Evolutionary conservation across 2,329 filamentous ascomycete species (phyloP).

Genomic region (Aspergillus spinulosporus): DNA sequence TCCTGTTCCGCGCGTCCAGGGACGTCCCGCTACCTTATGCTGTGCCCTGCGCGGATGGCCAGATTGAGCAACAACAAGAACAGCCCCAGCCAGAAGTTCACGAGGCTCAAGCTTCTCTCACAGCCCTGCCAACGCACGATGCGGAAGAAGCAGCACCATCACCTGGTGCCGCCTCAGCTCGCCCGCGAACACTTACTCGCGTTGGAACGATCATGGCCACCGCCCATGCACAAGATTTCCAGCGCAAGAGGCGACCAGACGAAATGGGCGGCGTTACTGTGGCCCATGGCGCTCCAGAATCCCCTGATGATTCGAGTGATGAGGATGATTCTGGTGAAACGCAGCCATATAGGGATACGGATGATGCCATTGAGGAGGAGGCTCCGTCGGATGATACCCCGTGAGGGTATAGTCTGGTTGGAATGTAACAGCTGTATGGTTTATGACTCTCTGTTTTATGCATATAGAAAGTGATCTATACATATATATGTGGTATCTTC

Average conservation of each 20-base stretch:
- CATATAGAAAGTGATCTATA: neutral
- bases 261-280: conserved; percentile 40
- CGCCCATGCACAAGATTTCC: conserved; percentile 89
- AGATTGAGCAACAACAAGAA: conserved; percentile 18
- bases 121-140: conserved; percentile 21
- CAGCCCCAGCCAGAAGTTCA: conserved; percentile 30
- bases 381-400: conserved; percentile 13
- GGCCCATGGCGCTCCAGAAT: conserved; percentile 35
- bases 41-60: conserved; percentile 31
- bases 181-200: conserved; percentile 44
- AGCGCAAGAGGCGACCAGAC: conserved; percentile 66
- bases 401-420: neutral
- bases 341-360: conserved; percentile 14
- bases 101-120: conserved; percentile 25
- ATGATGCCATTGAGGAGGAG: conserved; percentile 22
- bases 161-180: conserved; percentile 28
- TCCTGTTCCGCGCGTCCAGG: conserved; percentile 82
- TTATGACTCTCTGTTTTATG: neutral
- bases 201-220: conserved; percentile 71
- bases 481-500: neutral
- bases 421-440: neutral
- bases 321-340: conserved; percentile 31
- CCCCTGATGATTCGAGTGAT: conserved; percentile 41
- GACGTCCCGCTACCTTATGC: conserved; percentile 85
- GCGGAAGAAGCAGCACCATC: conserved; percentile 22